Evolutionary conservation across 768 basidiomycete species (phyloP), one percentile per base, ranked within the genome.

Genomic region (Tephrocybe sp.): DNA sequence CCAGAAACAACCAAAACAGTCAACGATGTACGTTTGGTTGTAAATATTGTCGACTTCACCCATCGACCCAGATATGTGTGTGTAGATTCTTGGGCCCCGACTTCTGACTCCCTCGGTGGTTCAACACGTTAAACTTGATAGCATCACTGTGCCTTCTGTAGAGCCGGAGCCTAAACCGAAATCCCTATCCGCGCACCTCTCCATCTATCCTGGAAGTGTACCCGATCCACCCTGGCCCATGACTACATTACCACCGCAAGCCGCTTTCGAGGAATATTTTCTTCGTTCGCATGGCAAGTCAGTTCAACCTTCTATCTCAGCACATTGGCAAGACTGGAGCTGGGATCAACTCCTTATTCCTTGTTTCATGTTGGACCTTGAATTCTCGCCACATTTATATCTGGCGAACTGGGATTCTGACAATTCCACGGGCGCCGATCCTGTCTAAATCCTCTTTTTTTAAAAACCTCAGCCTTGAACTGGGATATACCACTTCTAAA

Each of bases 341-440:
- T 77, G 76, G 76, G 67, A 72, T 38, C 72, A 71, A 39, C 64
- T 76, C 30, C 67, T 66, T 50, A 45, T 60, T 14, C 68, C 72
- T 41, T 67, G 60, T 23, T 74, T 72, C 50, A 48, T 41, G 10
- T 23, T 47, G 16, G 39, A 52, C 22, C 26, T 46, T 43, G 34
- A 58, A 45, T 39, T 43, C 13, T 17, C 50, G 33, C 52, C 38
- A 14, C 42, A 23, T 22, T 17, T 46, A 13, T 33, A 43, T 14
- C 13, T 17, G 26, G 42, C 43, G 20, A 33, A 38, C 34, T 20
- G 32, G 35, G 53, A 52, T 38, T 11, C 47, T 34, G 44, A 39
- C 17, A 19, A 19, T 35, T 49, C 31, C 26, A 32, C 45, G 45
- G 23, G 39, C 16, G 38, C 34, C 35, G 35, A 40, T 19, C 38